Percentiles rank a stretch among this genome's conserved stretches.
Conservation (phyloP, 2,329 filamentous ascomycete species). For the Furcasterigmium furcatum region DNA sequence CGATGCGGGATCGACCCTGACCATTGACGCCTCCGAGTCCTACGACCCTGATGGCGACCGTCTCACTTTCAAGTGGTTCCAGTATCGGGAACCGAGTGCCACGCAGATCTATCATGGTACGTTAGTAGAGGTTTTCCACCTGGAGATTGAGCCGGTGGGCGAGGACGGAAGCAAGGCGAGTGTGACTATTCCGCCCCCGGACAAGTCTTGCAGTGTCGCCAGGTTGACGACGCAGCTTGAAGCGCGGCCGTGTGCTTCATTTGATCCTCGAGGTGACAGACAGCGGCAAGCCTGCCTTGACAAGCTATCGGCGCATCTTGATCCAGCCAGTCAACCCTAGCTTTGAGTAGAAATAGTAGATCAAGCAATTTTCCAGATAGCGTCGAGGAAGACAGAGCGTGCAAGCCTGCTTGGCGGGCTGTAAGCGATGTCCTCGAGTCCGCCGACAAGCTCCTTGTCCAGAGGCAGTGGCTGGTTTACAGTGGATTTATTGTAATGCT, state of each 20-base stretch:
- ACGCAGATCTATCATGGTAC: conserved; percentile 37
- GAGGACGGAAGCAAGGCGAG: conserved; percentile 10
- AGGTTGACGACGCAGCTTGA: conserved; percentile 9
- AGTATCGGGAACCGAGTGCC: conserved; percentile 35
- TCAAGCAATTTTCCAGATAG: no score
- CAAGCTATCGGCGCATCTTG: conserved; percentile 41
- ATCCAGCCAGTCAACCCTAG: conserved; percentile 24
- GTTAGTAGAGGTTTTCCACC: conserved; percentile 33
- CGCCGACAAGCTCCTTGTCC: no score
- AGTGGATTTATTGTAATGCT: no score
- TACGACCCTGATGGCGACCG: conserved; percentile 42
- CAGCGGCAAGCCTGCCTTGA: conserved; percentile 36
- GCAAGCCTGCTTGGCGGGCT: no score
- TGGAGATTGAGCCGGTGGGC: conserved; percentile 23
- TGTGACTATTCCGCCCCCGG: conserved; percentile 16
- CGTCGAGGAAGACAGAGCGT: no score
- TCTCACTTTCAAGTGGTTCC: conserved; percentile 46
- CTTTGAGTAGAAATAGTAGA: no score
- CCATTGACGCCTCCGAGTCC: conserved; percentile 39
- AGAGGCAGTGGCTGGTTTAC: no score
- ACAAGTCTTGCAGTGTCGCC: conserved; percentile 29
- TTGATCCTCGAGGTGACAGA: conserved; percentile 46
- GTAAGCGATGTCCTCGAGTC: no score
- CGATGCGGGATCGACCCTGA: conserved; percentile 32
- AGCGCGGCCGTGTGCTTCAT: conserved; percentile 40